Evolutionary conservation across 768 basidiomycete genomes (phyloP).

Genomic region (Lactifluus hygrophoroides): DNA sequence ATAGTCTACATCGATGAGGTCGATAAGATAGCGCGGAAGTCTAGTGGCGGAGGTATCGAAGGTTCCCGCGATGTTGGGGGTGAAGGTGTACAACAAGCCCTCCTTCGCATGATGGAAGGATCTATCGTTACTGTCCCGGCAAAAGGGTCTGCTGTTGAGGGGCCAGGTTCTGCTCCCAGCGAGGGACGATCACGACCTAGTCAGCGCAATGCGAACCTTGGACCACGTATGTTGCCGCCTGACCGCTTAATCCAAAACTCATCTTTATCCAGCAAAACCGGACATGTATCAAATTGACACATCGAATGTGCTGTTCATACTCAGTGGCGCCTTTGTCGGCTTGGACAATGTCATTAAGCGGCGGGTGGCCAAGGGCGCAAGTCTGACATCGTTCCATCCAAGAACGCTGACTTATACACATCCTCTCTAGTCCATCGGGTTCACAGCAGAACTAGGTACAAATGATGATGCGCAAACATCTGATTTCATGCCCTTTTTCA

Average conservation of each 20-base stretch:
- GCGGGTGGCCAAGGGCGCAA: constrained; percentile 76
- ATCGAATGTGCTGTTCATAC: constrained; percentile 86
- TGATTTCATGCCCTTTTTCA: constrained; percentile 62
- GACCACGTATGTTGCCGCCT: constrained; percentile 15
- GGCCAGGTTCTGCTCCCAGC: constrained; percentile 34
- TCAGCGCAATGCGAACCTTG: constrained; percentile 37
- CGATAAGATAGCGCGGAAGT: constrained; percentile 80
- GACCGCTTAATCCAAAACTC: background rate
- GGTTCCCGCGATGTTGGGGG: constrained; percentile 85
- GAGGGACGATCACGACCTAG: constrained; percentile 43
- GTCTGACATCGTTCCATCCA: constrained; percentile 25
- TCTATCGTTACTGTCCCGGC: constrained; percentile 74
- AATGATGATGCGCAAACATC: constrained; percentile 30
- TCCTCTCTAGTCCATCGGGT: constrained; percentile 73
- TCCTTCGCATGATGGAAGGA: constrained; percentile 92
- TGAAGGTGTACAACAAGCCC: constrained; percentile 92
- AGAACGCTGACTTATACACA: background rate
- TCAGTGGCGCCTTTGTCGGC: constrained; percentile 94
- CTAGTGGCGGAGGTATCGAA: constrained; percentile 45
- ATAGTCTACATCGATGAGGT: constrained; percentile 97
- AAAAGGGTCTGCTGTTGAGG: constrained; percentile 47
- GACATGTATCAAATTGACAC: constrained; percentile 78
- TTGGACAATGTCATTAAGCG: constrained; percentile 74
- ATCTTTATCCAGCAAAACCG: constrained; percentile 38
- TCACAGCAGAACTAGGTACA: constrained; percentile 47